Base-by-base conservation (phyloP, 2,329 filamentous ascomycete genomes). In the Coniosporium tulheliwenetii region DNA sequence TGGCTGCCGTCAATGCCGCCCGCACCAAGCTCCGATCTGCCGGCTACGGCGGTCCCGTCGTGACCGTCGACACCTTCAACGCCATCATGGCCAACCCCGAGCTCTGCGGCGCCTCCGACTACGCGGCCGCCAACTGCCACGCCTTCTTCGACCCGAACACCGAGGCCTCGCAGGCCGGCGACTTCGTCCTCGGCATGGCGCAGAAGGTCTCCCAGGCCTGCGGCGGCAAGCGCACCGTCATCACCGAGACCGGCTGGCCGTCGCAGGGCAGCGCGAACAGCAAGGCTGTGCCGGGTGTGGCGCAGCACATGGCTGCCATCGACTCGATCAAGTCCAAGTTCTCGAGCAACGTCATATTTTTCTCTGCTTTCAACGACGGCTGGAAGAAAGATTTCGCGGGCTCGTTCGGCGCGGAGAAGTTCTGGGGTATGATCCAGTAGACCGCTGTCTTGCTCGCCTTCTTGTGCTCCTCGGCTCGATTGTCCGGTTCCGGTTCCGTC, bases 181-280 rank as follows among this genome's bases (percentile, higher is more conserved):
- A 57, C 1, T 93, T 85, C 58, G 72, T 86, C 33, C 58, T 66
- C 33, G 63, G 66, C 19, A 75, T 79, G 46, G 70, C 65, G 5
- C 53, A 63, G 26, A 56, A 50, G 5, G 63, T 79, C 43, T 62
- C 62, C 13, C 49, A 58, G 2, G 64, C 63, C 3, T 74, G 70
- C 39, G 61, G 62, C 16, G 62, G 63, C 47, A 80, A 85, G 59
- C 67, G 70, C 37, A 70, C 82, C 30, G 66, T 89, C 32, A 77
- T 93, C 48, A 85, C 83, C 1, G 86, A 93, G 65, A 79, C 80
- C 2, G 86, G 86, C 39, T 94, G 85, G 85, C 85, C 85, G 35
- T 77, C 73, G 56, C 59, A 73, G 48, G 85, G 85, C 13, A 49
- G 64, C 10, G 44, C 67, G 40, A 87, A 91, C 54, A 74, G 75